A percentile compares a stretch with the other conserved stretches of the same genome.
These are phyloP conservation scores for Groenewaldozyma sp. DNA, from an alignment of 1,139 yeast species.

Conservation along the genomic window DNA sequence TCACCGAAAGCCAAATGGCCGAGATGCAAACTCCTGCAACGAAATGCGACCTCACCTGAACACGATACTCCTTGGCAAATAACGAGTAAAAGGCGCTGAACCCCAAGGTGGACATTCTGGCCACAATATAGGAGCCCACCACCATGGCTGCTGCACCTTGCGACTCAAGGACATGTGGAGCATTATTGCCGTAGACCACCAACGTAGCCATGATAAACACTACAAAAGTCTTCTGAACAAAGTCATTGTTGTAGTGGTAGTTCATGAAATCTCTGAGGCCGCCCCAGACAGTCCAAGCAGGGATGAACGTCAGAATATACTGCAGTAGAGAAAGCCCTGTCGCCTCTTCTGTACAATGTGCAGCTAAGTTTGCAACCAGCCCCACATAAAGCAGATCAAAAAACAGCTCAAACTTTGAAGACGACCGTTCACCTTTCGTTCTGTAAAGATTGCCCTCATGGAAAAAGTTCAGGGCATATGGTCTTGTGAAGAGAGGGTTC, in stretches of 20 bases:
- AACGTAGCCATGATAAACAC: slow-evolving; percentile 47
- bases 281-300: slow-evolving; percentile 57
- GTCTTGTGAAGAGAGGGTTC: slow-evolving; percentile 23
- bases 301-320: slow-evolving; percentile 45
- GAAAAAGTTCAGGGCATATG: slow-evolving; percentile 55
- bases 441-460: slow-evolving; percentile 48
- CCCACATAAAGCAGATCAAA: slow-evolving; percentile 59
- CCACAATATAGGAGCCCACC: slow-evolving; percentile 21
- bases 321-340: slow-evolving; percentile 40
- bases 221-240: slow-evolving; percentile 45
- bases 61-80: slow-evolving; percentile 45
- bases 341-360: slow-evolving; percentile 44
- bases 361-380: slow-evolving; percentile 52
- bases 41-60: slow-evolving; percentile 38
- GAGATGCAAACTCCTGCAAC: slow-evolving; percentile 28
- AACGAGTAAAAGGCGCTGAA: slow-evolving; percentile 36
- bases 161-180: slow-evolving; percentile 31
- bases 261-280: slow-evolving; percentile 58
- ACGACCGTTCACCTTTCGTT: slow-evolving; percentile 46
- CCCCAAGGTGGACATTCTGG: slow-evolving; percentile 18
- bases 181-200: slow-evolving; percentile 46
- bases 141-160: slow-evolving; percentile 33
- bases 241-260: slow-evolving; percentile 54
- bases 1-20: slow-evolving; percentile 38
- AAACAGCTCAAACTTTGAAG: slow-evolving; percentile 49